These are phyloP conservation scores for Suhomyces choctaworum DNA, from an alignment of 1,139 yeast genomes.

Conservation along the genomic window DNA sequence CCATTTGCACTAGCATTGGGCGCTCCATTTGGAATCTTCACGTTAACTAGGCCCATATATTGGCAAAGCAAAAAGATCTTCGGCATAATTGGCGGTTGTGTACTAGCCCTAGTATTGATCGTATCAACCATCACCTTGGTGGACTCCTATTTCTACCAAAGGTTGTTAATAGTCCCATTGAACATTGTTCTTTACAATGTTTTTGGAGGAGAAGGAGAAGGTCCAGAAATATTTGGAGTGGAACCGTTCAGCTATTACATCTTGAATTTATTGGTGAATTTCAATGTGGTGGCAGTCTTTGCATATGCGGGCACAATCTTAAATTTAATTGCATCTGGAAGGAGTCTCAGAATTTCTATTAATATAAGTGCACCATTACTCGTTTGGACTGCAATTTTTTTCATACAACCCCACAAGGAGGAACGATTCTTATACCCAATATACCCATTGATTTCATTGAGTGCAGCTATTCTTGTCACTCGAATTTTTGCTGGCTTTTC, in stretches of 20 bases:
- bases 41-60: slow-evolving; percentile 15
- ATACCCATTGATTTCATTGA: slow-evolving; percentile 65
- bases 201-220: slow-evolving; percentile 66
- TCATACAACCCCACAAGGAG: slow-evolving; percentile 85
- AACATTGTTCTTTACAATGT: slow-evolving; percentile 87
- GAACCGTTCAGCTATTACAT: slow-evolving; percentile 82
- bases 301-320: slow-evolving; percentile 43
- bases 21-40: slow-evolving; percentile 53
- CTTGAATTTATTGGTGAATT: slow-evolving; percentile 69
- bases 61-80: slow-evolving; percentile 13
- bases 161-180: slow-evolving; percentile 67
- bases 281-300: slow-evolving; percentile 56
- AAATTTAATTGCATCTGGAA: slow-evolving; percentile 20
- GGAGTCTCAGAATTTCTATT: slow-evolving; percentile 13
- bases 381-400: slow-evolving; percentile 69
- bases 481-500: slow-evolving; percentile 19
- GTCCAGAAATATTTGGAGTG: slow-evolving; percentile 89
- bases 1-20: slow-evolving; percentile 77
- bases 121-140: slow-evolving; percentile 39
- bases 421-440: slow-evolving; percentile 88
- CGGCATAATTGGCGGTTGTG: slow-evolving; percentile 20
- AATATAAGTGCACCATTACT: slow-evolving; percentile 38
- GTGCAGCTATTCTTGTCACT: slow-evolving; percentile 59
- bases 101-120: slow-evolving; percentile 26
- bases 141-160: slow-evolving; percentile 70